These are phyloP conservation scores for Metschnikowia picachoensis DNA, from an alignment of 805 yeast species.

Conservation along the genomic window DNA sequence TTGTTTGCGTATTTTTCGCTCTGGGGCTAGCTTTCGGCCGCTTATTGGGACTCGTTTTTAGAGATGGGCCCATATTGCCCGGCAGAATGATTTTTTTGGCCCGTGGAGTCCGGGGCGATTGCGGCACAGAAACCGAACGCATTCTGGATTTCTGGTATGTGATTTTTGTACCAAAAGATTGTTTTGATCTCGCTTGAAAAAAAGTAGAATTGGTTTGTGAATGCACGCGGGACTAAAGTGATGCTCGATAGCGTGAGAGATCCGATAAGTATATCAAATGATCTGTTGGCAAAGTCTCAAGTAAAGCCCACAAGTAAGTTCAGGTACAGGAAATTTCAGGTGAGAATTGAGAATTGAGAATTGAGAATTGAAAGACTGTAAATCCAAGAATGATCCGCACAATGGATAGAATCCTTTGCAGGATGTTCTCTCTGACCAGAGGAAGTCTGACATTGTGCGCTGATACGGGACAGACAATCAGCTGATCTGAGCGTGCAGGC, in stretches of 20 bases:
- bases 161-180: not conserved
- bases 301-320: too few species aligned
- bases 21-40: not conserved
- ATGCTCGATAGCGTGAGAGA: too few species aligned
- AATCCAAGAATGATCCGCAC: not conserved
- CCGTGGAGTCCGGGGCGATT: constrained; percentile 10
- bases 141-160: not conserved
- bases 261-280: too few species aligned
- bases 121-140: constrained; percentile 2
- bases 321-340: too few species aligned
- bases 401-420: not conserved
- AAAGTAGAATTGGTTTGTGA: not conserved
- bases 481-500: constrained; percentile 9
- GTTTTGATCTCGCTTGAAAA: not conserved
- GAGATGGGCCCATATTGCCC: not conserved
- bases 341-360: too few species aligned
- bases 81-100: constrained; percentile 1
- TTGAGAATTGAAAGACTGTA: too few species aligned
- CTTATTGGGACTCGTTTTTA: constrained; percentile 3
- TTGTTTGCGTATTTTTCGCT: not conserved
- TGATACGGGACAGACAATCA: not conserved
- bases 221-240: too few species aligned
- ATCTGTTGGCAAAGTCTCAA: too few species aligned
- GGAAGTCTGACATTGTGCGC: constrained; percentile 4
- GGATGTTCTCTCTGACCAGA: not conserved